These are phyloP conservation scores for Ruellia speciosa DNA, from an alignment of 305 asterid species.

Conservation along the genomic window DNA sequence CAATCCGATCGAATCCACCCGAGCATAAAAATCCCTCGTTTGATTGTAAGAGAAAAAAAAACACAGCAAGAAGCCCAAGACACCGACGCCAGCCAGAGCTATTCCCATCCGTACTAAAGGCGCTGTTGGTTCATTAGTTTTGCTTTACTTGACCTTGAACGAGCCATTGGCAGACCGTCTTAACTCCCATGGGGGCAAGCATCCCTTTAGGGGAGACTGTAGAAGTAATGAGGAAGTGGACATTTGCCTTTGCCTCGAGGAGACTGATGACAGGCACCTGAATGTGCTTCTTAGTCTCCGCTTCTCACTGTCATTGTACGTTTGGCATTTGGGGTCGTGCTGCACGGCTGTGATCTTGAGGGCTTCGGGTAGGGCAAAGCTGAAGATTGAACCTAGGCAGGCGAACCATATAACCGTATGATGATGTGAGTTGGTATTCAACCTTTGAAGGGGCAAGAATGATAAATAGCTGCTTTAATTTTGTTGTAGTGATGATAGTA, in stretches of 20 bases:
- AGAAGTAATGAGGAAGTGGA: conserved; percentile 1
- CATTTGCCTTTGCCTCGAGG: conserved; percentile 4
- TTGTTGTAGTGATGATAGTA: conserved; percentile 12
- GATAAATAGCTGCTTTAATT: background rate
- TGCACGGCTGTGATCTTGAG: conserved; percentile 9
- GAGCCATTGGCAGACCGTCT: conserved; percentile 6
- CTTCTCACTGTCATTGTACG: conserved; percentile 5
- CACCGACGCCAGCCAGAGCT: background rate
- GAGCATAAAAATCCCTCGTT: background rate
- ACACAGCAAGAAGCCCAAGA: background rate
- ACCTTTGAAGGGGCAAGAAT: background rate
- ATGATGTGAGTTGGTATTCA: background rate
- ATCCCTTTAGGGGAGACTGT: conserved; percentile 5
- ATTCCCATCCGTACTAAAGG: background rate
- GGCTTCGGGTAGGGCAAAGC: conserved; percentile 10
- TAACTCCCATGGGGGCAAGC: conserved; percentile 2
- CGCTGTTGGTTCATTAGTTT: background rate
- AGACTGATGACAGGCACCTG: conserved; percentile 10
- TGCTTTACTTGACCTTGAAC: background rate
- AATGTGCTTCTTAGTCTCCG: conserved; percentile 10
- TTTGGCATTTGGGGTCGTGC: conserved; percentile 8
- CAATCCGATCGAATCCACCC: background rate
- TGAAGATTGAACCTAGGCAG: conserved; percentile 7
- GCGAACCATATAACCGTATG: background rate
- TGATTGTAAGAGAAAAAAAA: no score